Conservation (phyloP, 2,329 filamentous ascomycete species). For the Sporothrix variecibatus region DNA sequence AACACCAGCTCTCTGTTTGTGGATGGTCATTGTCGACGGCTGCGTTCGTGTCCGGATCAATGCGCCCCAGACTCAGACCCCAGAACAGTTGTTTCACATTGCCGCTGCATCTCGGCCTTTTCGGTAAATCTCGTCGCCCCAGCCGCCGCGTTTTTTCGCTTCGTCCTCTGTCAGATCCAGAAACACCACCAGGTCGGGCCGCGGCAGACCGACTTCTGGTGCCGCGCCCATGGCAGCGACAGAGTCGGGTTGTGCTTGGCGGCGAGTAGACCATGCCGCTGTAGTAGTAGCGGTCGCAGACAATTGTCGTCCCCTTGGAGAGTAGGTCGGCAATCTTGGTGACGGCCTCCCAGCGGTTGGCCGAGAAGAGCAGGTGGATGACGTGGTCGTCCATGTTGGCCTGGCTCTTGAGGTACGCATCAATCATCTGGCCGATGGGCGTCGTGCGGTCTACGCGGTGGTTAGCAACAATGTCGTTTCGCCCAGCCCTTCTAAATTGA, state of each 20-base stretch:
- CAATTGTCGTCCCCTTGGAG: slow-evolving; percentile 67
- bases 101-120: slow-evolving; percentile 75
- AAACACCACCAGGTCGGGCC: slow-evolving; percentile 85
- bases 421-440: slow-evolving; percentile 83
- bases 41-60: not conserved
- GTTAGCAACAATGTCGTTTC: not conserved
- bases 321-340: slow-evolving; percentile 55
- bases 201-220: slow-evolving; percentile 82
- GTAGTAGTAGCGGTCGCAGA: slow-evolving; percentile 94
- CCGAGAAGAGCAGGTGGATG: slow-evolving; percentile 86
- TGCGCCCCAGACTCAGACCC: slow-evolving; percentile 51
- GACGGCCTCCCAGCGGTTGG: slow-evolving; percentile 82
- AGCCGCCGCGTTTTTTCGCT: slow-evolving; percentile 78
- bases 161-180: slow-evolving; percentile 75
- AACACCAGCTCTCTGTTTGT: slow-evolving; percentile 39
- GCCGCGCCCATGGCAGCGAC: slow-evolving; percentile 77
- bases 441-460: slow-evolving; percentile 69
- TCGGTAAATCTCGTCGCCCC: slow-evolving; percentile 87
- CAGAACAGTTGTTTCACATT: slow-evolving; percentile 75
- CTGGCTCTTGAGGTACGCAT: slow-evolving; percentile 73
- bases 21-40: not conserved
- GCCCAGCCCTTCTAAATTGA: too few species aligned
- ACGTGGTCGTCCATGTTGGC: slow-evolving; percentile 80
- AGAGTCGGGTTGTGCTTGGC: slow-evolving; percentile 77
- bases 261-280: slow-evolving; percentile 88